Conservation (phyloP, 345 rosid genomes). For the Zanthoxylum bungeanum region DNA sequence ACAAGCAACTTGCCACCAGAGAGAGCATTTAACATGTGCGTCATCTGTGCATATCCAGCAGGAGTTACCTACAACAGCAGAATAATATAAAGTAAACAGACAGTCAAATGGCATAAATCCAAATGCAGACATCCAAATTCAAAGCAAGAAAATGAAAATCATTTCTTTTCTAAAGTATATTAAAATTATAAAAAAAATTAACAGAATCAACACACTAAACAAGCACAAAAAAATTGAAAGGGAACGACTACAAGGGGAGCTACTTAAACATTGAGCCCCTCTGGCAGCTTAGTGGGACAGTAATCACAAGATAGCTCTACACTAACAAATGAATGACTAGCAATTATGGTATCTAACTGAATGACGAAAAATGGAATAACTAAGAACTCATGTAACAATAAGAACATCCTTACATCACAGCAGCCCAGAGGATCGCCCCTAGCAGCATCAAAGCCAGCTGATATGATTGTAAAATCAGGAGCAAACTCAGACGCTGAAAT, state of each 20-base stretch:
- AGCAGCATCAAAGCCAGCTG: slow-evolving; percentile 99
- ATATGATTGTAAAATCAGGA: slow-evolving; percentile 92
- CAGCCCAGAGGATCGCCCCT: slow-evolving; percentile 97
- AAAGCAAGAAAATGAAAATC: neutral
- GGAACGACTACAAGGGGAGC: neutral
- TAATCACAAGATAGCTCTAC: neutral
- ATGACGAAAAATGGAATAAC: neutral
- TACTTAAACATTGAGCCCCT: neutral
- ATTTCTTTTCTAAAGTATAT: neutral
- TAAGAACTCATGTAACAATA: neutral
- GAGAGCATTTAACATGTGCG: slow-evolving; percentile 61
- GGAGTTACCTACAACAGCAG: slow-evolving; percentile 64
- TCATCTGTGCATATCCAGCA: slow-evolving; percentile 84
- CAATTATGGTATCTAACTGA: neutral
- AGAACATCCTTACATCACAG: slow-evolving; percentile 72
- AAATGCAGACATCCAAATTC: neutral
- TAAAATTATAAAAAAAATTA: slow-evolving; percentile 1
- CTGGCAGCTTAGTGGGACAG: neutral
- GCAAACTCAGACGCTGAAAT: slow-evolving; percentile 79
- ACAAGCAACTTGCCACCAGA: slow-evolving; percentile 86
- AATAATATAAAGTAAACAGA: neutral
- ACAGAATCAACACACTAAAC: neutral
- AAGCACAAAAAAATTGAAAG: neutral
- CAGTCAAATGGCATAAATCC: neutral
- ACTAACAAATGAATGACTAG: neutral